Evolutionary conservation across 2,329 filamentous ascomycete genomes (phyloP).

Genomic region (Trichoderma koningiopsis): DNA sequence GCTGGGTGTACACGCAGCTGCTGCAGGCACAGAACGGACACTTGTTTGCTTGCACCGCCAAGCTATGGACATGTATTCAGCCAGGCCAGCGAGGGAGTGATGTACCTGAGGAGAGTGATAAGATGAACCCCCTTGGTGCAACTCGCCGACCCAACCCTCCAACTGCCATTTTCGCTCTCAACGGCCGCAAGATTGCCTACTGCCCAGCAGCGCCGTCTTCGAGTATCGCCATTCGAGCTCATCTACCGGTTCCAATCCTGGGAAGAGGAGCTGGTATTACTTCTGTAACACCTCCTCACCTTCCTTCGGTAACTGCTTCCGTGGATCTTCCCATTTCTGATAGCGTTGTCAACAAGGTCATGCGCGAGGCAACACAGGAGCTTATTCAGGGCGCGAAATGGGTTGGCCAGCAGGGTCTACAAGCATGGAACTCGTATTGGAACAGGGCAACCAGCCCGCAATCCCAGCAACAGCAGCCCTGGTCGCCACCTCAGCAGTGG

Average conservation of each 20-base stretch:
- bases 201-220: conserved; percentile 73
- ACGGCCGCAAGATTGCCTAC: conserved; percentile 75
- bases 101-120: conserved; percentile 50
- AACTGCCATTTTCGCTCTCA: conserved; percentile 68
- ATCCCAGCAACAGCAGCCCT: conserved; percentile 43
- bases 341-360: conserved; percentile 73
- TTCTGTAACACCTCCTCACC: conserved; percentile 26
- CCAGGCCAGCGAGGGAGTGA: conserved; percentile 53
- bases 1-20: conserved; percentile 71
- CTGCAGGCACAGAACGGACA: conserved; percentile 46
- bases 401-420: conserved; percentile 74
- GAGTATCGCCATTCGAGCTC: conserved; percentile 68
- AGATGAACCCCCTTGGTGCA: conserved; percentile 40
- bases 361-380: conserved; percentile 78
- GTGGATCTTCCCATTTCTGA: conserved; percentile 74
- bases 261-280: conserved; percentile 55
- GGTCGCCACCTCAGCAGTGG: conserved; percentile 55
- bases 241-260: conserved; percentile 58
- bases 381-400: conserved; percentile 73
- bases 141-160: conserved; percentile 51
- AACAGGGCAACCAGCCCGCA: conserved; percentile 54
- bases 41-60: conserved; percentile 71
- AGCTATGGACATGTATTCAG: conserved; percentile 88
- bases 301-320: conserved; percentile 58
- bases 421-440: conserved; percentile 82